A percentile compares a stretch with the other conserved stretches of the same genome.
phyloP scores from a whole-genome alignment of 176 grass and related monocot genomes.

The Rhynchospora pubera region DNA sequence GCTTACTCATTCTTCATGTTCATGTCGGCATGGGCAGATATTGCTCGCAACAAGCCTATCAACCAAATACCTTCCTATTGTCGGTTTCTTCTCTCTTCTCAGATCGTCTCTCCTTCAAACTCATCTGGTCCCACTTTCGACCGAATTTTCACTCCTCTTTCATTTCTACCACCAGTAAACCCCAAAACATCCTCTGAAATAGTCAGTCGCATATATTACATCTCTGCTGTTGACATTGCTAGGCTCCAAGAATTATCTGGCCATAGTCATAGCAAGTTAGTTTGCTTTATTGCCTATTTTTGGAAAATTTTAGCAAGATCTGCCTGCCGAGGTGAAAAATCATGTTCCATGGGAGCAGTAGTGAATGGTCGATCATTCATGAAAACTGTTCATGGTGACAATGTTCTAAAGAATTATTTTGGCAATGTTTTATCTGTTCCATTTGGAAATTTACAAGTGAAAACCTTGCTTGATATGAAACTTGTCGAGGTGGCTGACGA shows the following conservation, averaged over 20 bases:
- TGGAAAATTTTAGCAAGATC: conserved; percentile 40
- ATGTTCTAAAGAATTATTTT: conserved; percentile 39
- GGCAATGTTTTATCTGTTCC: conserved; percentile 65
- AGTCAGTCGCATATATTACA: conserved; percentile 57
- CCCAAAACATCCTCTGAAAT: background rate
- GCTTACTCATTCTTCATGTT: conserved; percentile 82
- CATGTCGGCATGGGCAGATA: conserved; percentile 45
- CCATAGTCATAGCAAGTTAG: conserved; percentile 36
- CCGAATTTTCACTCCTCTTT: too few relatives aligned
- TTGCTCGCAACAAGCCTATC: background rate
- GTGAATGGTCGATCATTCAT: conserved; percentile 50
- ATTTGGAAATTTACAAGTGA: conserved; percentile 21
- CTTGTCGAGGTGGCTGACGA: conserved; percentile 37
- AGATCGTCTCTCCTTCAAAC: too few relatives aligned
- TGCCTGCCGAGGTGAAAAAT: background rate
- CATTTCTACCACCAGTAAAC: conserved; percentile 11
- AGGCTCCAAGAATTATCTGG: conserved; percentile 21
- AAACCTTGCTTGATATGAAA: background rate
- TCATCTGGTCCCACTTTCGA: too few relatives aligned
- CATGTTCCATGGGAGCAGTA: conserved; percentile 60
- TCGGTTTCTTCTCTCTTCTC: conserved; percentile 40
- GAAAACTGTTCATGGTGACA: background rate
- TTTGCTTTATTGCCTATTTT: conserved; percentile 54
- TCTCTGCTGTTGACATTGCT: conserved; percentile 29
- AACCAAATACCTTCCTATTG: conserved; percentile 28